These are phyloP conservation scores for Synchytrium microbalum DNA, from an alignment of 371 early-diverging fungal genomes.

Conservation along the genomic window DNA sequence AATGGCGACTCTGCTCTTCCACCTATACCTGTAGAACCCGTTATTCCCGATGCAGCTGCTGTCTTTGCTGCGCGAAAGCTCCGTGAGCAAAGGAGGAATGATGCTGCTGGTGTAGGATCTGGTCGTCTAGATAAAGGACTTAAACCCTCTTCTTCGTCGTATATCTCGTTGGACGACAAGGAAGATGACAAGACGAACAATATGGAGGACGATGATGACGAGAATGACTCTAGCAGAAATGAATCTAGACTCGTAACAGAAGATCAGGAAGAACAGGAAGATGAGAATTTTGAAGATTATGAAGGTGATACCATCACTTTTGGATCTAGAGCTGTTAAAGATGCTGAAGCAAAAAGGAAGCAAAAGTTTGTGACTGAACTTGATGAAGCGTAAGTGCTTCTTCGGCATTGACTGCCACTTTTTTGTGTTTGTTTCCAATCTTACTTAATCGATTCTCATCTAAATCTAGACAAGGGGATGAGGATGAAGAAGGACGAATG, in stretches of 20 bases:
- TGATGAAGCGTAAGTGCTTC: slow-evolving; percentile 16
- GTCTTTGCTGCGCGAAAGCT: slow-evolving; percentile 27
- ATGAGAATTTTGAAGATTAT: slow-evolving; percentile 35
- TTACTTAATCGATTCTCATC: background rate
- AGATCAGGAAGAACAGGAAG: slow-evolving; percentile 30
- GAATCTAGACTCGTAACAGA: slow-evolving; percentile 33
- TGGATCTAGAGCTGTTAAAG: slow-evolving; percentile 23
- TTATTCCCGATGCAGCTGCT: slow-evolving; percentile 22
- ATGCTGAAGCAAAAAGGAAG: slow-evolving; percentile 16
- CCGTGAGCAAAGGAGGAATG: slow-evolving; percentile 25
- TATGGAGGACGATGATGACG: background rate
- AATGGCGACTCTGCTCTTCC: background rate
- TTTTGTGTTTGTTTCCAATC: slow-evolving; percentile 2
- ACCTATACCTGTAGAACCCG: background rate
- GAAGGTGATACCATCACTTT: slow-evolving; percentile 26
- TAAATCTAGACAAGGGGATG: slow-evolving; percentile 30
- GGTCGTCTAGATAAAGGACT: background rate
- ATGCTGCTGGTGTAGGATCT: slow-evolving; percentile 7
- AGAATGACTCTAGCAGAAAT: slow-evolving; percentile 6
- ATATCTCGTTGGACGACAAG: slow-evolving; percentile 1
- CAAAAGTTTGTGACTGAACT: slow-evolving; percentile 17
- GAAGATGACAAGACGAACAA: slow-evolving; percentile 1
- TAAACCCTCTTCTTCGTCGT: background rate
- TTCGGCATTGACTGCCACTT: too few relatives aligned
- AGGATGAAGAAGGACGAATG: slow-evolving; percentile 51